These are phyloP conservation scores for Pestalotiopsis fici DNA, from an alignment of 2,329 filamentous ascomycete genomes.

Conservation along the genomic window DNA sequence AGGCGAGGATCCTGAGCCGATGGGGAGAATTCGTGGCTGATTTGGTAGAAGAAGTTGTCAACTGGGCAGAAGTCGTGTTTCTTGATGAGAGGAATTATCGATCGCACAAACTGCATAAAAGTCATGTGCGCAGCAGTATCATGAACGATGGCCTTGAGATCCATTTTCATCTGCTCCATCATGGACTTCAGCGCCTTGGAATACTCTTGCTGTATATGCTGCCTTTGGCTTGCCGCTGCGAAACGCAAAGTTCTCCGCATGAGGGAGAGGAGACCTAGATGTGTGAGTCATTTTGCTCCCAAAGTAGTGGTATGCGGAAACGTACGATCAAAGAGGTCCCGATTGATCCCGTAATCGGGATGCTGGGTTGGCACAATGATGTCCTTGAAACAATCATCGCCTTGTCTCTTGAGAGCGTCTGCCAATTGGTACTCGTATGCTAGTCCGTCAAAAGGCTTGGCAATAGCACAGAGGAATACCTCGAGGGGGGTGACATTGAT, in stretches of 20 bases:
- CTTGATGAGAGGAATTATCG: conserved; percentile 54
- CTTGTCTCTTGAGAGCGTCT: conserved; percentile 42
- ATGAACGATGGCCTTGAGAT: conserved; percentile 41
- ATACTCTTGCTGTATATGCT: conserved; percentile 39
- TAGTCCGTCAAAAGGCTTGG: conserved; percentile 48
- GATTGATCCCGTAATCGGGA: conserved; percentile 50
- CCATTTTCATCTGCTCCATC: conserved; percentile 56
- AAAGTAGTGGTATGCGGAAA: neutral
- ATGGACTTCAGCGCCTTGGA: conserved; percentile 42
- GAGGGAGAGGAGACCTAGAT: conserved; percentile 38
- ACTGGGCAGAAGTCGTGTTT: conserved; percentile 56
- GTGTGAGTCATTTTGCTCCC: neutral
- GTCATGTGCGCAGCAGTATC: conserved; percentile 39
- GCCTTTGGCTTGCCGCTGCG: conserved; percentile 34
- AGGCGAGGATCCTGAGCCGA: conserved; percentile 56
- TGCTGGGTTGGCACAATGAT: conserved; percentile 34
- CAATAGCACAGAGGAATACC: conserved; percentile 54
- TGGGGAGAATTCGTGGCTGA: conserved; percentile 57
- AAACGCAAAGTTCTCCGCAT: conserved; percentile 52
- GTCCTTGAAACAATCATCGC: conserved; percentile 44
- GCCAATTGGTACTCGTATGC: conserved; percentile 52
- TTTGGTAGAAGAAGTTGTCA: conserved; percentile 58
- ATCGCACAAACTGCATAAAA: conserved; percentile 54
- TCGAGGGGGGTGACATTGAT: conserved; percentile 46
- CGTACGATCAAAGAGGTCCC: conserved; percentile 49